Conservation (phyloP, 179 eudicot species). For the Drosera spatulata region DNA sequence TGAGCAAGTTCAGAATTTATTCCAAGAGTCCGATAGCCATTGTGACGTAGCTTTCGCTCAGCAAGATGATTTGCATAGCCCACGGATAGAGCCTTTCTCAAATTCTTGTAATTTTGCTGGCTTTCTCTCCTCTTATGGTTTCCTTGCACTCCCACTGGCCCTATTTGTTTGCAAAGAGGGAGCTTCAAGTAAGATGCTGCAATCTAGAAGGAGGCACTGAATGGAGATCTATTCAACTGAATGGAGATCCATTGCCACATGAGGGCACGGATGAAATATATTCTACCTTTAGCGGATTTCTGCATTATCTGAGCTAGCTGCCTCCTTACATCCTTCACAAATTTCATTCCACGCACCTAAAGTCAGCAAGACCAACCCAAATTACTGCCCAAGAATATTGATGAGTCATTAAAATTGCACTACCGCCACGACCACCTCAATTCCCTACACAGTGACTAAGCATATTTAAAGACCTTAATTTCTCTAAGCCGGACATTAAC, state of each 20-base stretch:
- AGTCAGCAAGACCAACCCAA: slow-evolving; percentile 8
- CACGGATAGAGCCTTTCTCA: slow-evolving; percentile 75
- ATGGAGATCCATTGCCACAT: too few species aligned
- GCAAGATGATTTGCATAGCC: slow-evolving; percentile 96
- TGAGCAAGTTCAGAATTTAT: slow-evolving; percentile 83
- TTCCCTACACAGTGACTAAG: background rate
- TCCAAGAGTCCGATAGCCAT: slow-evolving; percentile 88
- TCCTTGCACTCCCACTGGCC: slow-evolving; percentile 55
- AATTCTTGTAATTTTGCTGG: slow-evolving; percentile 43
- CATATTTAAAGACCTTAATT: too few species aligned
- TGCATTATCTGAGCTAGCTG: slow-evolving; percentile 90
- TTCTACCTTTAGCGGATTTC: slow-evolving; percentile 65
- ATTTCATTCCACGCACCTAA: slow-evolving; percentile 85
- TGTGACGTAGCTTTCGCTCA: slow-evolving; percentile 86
- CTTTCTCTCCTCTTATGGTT: slow-evolving; percentile 39
- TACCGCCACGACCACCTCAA: background rate
- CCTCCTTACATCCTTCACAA: slow-evolving; percentile 85
- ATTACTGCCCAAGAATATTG: background rate
- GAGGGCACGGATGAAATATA: too few species aligned
- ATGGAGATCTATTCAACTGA: too few species aligned
- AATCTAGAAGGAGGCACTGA: too few species aligned
- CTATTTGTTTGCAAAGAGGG: slow-evolving; percentile 13
- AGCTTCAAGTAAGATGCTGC: background rate
- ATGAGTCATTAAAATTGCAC: background rate
- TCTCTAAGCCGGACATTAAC: too few species aligned